These are phyloP conservation scores for Microstroma glucosiphilum DNA, from an alignment of 1,284 basidiomycete species.

Conservation along the genomic window DNA sequence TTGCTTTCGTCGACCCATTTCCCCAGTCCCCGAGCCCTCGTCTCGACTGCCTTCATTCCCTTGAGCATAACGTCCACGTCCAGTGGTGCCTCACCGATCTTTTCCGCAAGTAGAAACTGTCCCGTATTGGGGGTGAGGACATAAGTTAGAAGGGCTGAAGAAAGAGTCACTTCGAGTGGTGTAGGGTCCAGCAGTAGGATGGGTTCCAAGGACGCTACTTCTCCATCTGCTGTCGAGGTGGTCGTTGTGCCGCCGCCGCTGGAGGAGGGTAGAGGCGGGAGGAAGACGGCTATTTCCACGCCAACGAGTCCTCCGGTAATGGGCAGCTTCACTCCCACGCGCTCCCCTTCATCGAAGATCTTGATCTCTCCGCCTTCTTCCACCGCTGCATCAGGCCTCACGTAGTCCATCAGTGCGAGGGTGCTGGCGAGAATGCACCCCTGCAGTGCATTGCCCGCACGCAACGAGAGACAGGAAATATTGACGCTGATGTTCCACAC, in stretches of 20 bases:
- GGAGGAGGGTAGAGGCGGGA: neutral
- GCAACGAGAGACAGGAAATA: neutral
- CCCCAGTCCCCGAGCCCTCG: neutral
- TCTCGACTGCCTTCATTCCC: neutral
- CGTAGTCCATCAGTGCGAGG: slow-evolving; percentile 1
- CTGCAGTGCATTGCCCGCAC: slow-evolving; percentile 2
- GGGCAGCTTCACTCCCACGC: neutral
- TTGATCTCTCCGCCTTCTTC: neutral
- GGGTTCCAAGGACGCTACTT: neutral
- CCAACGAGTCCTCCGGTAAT: slow-evolving; percentile 1
- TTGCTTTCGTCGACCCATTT: slow-evolving; percentile 1
- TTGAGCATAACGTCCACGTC: slow-evolving; percentile 7
- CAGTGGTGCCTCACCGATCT: neutral
- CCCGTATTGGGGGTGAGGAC: slow-evolving; percentile 8
- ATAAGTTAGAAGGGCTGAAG: neutral
- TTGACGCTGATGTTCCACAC: neutral
- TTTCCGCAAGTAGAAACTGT: slow-evolving; percentile 1
- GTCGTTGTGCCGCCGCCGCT: neutral
- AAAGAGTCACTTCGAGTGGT: neutral
- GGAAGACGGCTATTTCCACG: slow-evolving; percentile 1
- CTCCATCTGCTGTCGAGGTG: neutral
- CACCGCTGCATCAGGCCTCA: neutral
- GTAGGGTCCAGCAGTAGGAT: slow-evolving; percentile 6
- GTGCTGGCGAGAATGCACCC: neutral
- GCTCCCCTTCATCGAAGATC: neutral